phyloP scores from a whole-genome alignment of 2,329 filamentous ascomycete genomes.

The Penicillium digitatum region DNA sequence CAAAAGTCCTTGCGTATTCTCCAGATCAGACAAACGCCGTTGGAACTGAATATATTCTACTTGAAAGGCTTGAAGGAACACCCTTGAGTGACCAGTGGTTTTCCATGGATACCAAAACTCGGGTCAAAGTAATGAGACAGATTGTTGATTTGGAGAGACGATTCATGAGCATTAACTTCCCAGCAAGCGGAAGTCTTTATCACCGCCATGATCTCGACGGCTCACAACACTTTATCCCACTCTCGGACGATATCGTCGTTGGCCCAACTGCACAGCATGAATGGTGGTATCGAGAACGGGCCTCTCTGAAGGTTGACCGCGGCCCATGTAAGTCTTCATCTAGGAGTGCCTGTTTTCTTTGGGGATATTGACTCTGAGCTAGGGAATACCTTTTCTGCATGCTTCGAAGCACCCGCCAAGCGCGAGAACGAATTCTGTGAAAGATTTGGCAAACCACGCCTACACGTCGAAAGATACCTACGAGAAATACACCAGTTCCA shows the following conservation, averaged over 20 bases:
- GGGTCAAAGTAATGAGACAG: slow-evolving; percentile 23
- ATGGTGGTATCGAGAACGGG: slow-evolving; percentile 27
- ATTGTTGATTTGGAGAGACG: slow-evolving; percentile 23
- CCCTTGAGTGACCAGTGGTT: slow-evolving; percentile 36
- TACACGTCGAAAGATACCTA: slow-evolving; percentile 20
- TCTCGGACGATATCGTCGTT: slow-evolving; percentile 17
- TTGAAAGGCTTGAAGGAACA: slow-evolving; percentile 34
- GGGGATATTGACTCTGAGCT: slow-evolving; percentile 1
- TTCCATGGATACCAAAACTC: slow-evolving; percentile 21
- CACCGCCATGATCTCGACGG: slow-evolving; percentile 17
- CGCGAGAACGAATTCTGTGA: slow-evolving; percentile 25
- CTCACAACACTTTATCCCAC: slow-evolving; percentile 5
- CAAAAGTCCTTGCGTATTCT: slow-evolving; percentile 36
- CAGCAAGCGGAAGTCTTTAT: slow-evolving; percentile 30
- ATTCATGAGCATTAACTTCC: slow-evolving; percentile 24
- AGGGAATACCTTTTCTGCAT: slow-evolving; percentile 12
- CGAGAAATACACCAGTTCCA: slow-evolving; percentile 21
- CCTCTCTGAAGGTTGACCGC: slow-evolving; percentile 17
- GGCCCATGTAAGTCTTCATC: slow-evolving; percentile 22
- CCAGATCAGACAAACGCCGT: slow-evolving; percentile 33
- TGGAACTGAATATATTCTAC: slow-evolving; percentile 40
- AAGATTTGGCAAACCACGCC: slow-evolving; percentile 21
- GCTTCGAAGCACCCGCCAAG: slow-evolving; percentile 23
- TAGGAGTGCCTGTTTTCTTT: background rate
- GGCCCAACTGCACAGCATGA: slow-evolving; percentile 23